phyloP scores from a whole-genome alignment of 441 rosid genomes.

The Melastoma candidum region DNA sequence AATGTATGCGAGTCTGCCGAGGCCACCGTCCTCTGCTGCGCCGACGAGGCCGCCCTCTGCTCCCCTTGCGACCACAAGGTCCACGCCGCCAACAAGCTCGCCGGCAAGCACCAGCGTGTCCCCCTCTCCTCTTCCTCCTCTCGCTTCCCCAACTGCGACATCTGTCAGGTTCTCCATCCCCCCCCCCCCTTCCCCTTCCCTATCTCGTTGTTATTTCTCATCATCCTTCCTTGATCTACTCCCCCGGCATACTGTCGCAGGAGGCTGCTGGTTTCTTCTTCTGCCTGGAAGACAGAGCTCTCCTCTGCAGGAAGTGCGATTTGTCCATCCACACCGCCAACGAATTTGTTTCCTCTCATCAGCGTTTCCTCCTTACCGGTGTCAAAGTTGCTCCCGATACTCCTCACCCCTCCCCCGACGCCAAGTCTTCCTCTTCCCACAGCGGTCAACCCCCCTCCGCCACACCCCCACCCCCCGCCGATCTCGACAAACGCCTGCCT shows the following conservation, averaged over 20 bases:
- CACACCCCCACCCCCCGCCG: slow-evolving; percentile 1
- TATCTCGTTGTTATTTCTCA: background rate
- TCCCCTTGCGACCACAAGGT: slow-evolving; percentile 75
- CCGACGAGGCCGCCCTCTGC: slow-evolving; percentile 96
- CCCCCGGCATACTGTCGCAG: slow-evolving; percentile 20
- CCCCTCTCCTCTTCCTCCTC: slow-evolving; percentile 56
- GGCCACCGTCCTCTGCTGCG: slow-evolving; percentile 91
- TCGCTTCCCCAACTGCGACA: slow-evolving; percentile 79
- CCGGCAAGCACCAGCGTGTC: slow-evolving; percentile 88
- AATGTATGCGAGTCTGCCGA: slow-evolving; percentile 88
- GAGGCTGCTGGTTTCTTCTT: slow-evolving; percentile 88
- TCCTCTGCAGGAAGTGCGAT: slow-evolving; percentile 93
- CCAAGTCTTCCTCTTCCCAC: slow-evolving; percentile 21
- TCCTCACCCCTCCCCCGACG: no score
- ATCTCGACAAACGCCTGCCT: slow-evolving; percentile 20
- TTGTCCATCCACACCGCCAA: slow-evolving; percentile 68
- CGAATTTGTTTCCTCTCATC: slow-evolving; percentile 65
- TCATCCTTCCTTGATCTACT: no score
- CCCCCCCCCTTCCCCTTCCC: no score
- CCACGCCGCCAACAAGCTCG: slow-evolving; percentile 94
- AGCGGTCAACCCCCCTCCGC: slow-evolving; percentile 22
- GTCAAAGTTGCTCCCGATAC: slow-evolving; percentile 82
- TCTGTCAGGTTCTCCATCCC: slow-evolving; percentile 54
- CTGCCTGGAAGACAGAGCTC: slow-evolving; percentile 86
- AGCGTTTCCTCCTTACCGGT: slow-evolving; percentile 84